phyloP scores from a whole-genome alignment of 208 protist genomes.

The Leptomonas pyrrhocoris region DNA sequence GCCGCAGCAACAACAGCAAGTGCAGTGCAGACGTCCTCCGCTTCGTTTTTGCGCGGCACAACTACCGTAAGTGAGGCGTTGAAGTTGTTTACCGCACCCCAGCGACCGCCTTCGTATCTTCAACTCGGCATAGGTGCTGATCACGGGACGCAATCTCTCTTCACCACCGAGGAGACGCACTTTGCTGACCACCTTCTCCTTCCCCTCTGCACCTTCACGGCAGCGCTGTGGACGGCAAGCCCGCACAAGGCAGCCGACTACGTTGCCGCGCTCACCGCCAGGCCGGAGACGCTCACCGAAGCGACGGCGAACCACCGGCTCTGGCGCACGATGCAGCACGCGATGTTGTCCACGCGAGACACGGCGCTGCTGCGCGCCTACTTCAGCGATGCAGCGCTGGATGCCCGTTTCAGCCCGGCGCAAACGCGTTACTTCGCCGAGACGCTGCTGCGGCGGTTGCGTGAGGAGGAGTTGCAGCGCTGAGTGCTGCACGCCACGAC shows the following conservation, averaged over 20 bases:
- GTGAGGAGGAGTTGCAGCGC: constrained; percentile 13
- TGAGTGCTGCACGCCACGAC: too few relatives aligned
- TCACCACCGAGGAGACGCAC: constrained; percentile 40
- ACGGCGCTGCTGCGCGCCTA: constrained; percentile 63
- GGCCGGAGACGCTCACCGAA: constrained; percentile 7
- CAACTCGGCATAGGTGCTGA: constrained; percentile 56
- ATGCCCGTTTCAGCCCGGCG: constrained; percentile 66
- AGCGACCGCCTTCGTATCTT: constrained; percentile 14
- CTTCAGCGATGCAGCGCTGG: constrained; percentile 47
- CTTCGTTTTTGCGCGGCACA: neutral
- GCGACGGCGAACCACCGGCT: constrained; percentile 46
- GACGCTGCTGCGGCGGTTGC: constrained; percentile 65
- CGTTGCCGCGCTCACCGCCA: constrained; percentile 41
- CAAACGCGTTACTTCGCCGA: constrained; percentile 76
- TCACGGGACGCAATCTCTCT: constrained; percentile 19
- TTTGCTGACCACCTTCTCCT: constrained; percentile 31
- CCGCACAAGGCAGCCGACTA: constrained; percentile 46
- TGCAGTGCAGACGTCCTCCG: neutral
- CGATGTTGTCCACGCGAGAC: constrained; percentile 87
- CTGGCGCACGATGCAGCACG: constrained; percentile 82
- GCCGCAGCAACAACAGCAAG: neutral
- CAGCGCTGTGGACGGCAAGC: constrained; percentile 74
- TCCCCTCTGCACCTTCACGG: constrained; percentile 60
- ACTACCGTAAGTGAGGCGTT: constrained; percentile 30
- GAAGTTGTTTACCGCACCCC: constrained; percentile 15